phyloP scores from a whole-genome alignment of 352 stramenopile species.

The Globisporangium paddicum region DNA sequence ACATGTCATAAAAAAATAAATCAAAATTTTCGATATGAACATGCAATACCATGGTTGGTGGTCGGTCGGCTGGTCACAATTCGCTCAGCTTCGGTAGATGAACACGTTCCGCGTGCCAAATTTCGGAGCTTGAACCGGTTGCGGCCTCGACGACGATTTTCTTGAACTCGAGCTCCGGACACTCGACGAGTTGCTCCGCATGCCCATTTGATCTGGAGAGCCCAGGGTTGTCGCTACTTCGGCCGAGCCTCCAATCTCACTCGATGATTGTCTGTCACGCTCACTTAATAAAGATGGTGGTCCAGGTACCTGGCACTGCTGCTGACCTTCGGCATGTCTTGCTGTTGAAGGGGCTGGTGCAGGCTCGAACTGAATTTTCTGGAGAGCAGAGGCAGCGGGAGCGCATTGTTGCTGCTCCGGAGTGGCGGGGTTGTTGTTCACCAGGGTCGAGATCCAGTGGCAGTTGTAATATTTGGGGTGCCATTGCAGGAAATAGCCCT shows the following conservation, averaged over 20 bases:
- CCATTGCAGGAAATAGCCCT: slow-evolving; percentile 85
- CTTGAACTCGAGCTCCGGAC: slow-evolving; percentile 6
- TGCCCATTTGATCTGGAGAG: not conserved
- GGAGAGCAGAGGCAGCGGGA: not conserved
- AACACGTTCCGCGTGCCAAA: slow-evolving; percentile 18
- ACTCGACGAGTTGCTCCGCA: slow-evolving; percentile 10
- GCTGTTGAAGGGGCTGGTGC: not conserved
- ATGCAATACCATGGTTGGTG: not conserved
- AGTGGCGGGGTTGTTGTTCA: slow-evolving; percentile 11
- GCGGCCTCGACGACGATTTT: slow-evolving; percentile 3
- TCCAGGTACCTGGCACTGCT: not conserved
- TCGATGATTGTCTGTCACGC: slow-evolving; percentile 3
- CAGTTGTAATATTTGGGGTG: slow-evolving; percentile 81
- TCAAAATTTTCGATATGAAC: slow-evolving; percentile 4
- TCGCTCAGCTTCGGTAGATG: slow-evolving; percentile 16
- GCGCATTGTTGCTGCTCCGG: slow-evolving; percentile 6
- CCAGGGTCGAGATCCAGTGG: slow-evolving; percentile 59
- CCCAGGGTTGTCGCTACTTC: not conserved
- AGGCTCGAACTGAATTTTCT: slow-evolving; percentile 9
- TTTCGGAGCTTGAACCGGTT: slow-evolving; percentile 8
- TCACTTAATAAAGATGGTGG: not conserved
- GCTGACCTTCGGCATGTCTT: not conserved
- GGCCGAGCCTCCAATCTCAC: not conserved
- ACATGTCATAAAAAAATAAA: slow-evolving; percentile 6
- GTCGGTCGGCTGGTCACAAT: not conserved